phyloP scores from a whole-genome alignment of 306 rosid species.

The Lathyrus sativus region DNA sequence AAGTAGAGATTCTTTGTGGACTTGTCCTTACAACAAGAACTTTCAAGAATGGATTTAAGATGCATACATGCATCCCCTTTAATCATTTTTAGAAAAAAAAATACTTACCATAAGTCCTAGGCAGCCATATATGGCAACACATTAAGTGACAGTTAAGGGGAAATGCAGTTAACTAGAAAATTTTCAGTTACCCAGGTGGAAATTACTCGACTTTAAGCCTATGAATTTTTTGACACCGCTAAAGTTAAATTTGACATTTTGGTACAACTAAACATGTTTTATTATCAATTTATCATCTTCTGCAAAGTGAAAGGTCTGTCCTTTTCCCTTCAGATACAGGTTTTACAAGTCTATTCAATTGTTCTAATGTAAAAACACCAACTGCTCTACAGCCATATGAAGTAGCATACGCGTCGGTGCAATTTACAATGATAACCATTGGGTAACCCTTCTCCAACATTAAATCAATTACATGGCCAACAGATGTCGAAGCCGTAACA shows the following conservation, averaged over 20 bases:
- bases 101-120: background rate
- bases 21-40: background rate
- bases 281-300: constrained; percentile 32
- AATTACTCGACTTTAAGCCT: background rate
- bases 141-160: background rate
- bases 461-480: constrained; percentile 68
- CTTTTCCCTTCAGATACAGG: constrained; percentile 44
- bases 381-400: constrained; percentile 56
- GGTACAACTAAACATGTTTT: constrained; percentile 12
- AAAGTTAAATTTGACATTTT: background rate
- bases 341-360: constrained; percentile 49
- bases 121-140: background rate
- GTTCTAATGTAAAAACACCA: constrained; percentile 67
- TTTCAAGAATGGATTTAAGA: background rate
- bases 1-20: background rate
- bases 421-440: constrained; percentile 61
- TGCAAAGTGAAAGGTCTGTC: constrained; percentile 39
- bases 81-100: background rate
- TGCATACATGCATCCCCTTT: background rate
- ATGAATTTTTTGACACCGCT: background rate
- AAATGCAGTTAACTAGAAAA: constrained; percentile 1
- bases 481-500: constrained; percentile 53
- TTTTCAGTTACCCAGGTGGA: background rate
- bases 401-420: constrained; percentile 42
- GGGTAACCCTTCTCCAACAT: constrained; percentile 56